These are phyloP conservation scores for Antitrichia curtipendula DNA, from an alignment of 225 moss, liverwort and hornwort genomes.

Conservation along the genomic window DNA sequence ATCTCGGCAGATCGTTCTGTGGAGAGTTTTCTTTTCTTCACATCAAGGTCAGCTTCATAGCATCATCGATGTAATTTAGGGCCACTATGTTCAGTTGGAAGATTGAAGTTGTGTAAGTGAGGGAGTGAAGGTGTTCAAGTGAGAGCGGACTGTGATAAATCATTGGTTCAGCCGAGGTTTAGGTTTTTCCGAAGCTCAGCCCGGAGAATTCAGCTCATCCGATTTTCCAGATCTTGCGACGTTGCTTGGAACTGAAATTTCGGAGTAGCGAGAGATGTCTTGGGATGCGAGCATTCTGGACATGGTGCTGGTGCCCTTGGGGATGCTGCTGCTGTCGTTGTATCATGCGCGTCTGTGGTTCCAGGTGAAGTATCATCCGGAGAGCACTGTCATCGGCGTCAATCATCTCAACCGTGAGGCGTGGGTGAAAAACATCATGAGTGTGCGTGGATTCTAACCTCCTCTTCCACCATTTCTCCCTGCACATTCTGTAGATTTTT, in stretches of 20 bases:
- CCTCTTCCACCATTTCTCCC: background rate
- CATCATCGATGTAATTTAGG: background rate
- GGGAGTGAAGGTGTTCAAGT: background rate
- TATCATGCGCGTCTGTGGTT: constrained; percentile 40
- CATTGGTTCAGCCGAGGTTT: background rate
- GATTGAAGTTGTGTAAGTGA: background rate
- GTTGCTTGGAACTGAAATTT: background rate
- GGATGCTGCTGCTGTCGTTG: constrained; percentile 18
- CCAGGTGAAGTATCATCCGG: constrained; percentile 30
- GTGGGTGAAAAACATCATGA: constrained; percentile 71
- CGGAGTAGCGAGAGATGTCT: constrained; percentile 11
- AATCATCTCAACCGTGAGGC: constrained; percentile 60
- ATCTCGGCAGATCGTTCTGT: background rate
- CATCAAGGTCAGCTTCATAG: background rate
- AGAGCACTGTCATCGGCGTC: constrained; percentile 59
- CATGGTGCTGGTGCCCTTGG: constrained; percentile 51
- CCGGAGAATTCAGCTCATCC: background rate
- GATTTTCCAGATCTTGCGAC: background rate
- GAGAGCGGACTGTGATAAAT: background rate
- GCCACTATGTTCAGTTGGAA: background rate
- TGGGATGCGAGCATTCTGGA: constrained; percentile 52
- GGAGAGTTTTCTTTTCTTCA: background rate
- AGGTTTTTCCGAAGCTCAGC: background rate
- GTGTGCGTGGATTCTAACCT: background rate
- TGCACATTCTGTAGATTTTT: background rate